Conservation (phyloP, 2,329 filamentous ascomycete species). For the Hirsutella minnesotensis region DNA sequence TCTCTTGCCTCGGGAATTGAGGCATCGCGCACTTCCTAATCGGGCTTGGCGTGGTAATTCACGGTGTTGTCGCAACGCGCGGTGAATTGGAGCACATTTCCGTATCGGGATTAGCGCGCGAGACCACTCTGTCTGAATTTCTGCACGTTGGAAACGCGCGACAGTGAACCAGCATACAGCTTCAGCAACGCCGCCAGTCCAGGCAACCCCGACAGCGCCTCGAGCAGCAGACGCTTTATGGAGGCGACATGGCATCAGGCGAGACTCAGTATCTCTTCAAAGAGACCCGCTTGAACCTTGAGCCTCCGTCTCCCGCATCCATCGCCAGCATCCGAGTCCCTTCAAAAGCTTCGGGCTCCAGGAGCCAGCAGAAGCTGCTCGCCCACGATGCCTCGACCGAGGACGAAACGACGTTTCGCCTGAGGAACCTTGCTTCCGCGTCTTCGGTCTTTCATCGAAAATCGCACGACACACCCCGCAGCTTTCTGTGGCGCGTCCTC, state of each 20-base stretch:
- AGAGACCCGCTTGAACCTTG: slow-evolving; percentile 76
- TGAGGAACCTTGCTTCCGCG: slow-evolving; percentile 61
- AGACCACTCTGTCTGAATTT: background rate
- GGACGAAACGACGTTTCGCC: slow-evolving; percentile 63
- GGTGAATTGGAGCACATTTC: slow-evolving; percentile 18
- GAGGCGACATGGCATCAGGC: slow-evolving; percentile 54
- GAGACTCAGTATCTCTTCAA: slow-evolving; percentile 63
- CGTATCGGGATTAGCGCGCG: slow-evolving; percentile 21
- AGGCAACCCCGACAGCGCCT: slow-evolving; percentile 5
- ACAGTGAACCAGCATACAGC: slow-evolving; percentile 7
- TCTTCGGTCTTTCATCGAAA: slow-evolving; percentile 78
- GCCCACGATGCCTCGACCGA: slow-evolving; percentile 30
- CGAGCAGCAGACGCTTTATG: slow-evolving; percentile 31
- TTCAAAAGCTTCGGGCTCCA: slow-evolving; percentile 34
- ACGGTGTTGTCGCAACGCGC: background rate
- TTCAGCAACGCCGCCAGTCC: slow-evolving; percentile 6
- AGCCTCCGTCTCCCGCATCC: slow-evolving; percentile 56
- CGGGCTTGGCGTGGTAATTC: background rate
- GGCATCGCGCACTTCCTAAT: too few relatives aligned
- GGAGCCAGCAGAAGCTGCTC: slow-evolving; percentile 25
- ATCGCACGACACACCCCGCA: slow-evolving; percentile 64
- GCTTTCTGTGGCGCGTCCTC: slow-evolving; percentile 83
- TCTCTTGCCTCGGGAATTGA: too few relatives aligned
- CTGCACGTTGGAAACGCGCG: slow-evolving; percentile 5
- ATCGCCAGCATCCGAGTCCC: slow-evolving; percentile 61